phyloP scores from a whole-genome alignment of 805 yeast genomes.

The Yarrowia bubula region DNA sequence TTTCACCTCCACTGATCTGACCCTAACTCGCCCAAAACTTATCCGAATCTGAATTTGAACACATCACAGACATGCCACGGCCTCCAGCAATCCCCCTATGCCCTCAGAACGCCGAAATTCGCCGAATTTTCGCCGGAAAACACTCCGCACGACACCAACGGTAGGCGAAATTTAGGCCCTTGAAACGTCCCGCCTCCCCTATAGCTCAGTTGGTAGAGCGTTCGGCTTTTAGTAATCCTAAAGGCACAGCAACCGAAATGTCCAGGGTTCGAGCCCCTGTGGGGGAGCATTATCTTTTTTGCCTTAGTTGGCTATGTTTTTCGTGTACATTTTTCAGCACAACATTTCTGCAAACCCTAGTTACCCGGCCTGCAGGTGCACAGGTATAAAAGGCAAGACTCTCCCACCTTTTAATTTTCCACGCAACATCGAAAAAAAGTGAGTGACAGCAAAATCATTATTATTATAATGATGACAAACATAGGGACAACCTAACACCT shows the following conservation, averaged over 20 bases:
- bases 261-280: constrained; percentile 65
- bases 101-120: background rate
- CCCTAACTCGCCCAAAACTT: too few relatives aligned
- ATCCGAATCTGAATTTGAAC: too few relatives aligned
- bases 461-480: constrained; percentile 24
- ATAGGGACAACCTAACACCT: constrained; percentile 26
- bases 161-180: background rate
- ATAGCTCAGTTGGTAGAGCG: constrained; percentile 28
- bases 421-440: background rate
- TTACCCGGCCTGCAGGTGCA: background rate
- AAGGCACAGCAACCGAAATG: constrained; percentile 46
- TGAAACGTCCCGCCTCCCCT: background rate
- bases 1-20: too few relatives aligned
- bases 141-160: background rate
- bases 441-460: background rate
- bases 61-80: too few relatives aligned
- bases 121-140: background rate
- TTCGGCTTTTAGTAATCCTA: constrained; percentile 39
- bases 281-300: constrained; percentile 43
- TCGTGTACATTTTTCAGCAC: constrained; percentile 13
- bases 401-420: background rate
- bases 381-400: background rate
- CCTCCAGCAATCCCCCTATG: background rate
- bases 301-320: background rate
- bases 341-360: background rate